Base-by-base conservation (phyloP, 139 green algal genomes). In the Pleodorina starrii region DNA sequence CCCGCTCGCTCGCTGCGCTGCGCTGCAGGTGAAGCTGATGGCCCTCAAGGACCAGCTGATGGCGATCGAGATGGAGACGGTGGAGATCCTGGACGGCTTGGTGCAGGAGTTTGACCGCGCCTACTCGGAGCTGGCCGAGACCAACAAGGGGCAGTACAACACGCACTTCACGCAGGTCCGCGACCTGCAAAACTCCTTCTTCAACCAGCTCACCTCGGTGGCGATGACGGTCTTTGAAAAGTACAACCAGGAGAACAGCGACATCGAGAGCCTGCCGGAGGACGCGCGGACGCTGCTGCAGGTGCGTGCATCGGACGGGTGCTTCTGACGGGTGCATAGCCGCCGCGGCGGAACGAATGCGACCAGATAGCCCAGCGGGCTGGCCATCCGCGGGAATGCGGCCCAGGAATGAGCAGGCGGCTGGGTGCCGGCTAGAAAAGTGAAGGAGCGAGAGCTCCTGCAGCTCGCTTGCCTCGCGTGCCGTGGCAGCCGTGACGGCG, bases 91-190 rank as follows among this genome's bases (percentile, higher is more conserved):
- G 69, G 86, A 85, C 2, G 94, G 96, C n/a, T 87, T 96, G 69
- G 71, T 96, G 81, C 87, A 91, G n/a, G 94, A 97, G 85, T 97
- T 96, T 91, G 95, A 97, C 92, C 89, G 93, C 83, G 94, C 93
- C 89, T 97, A 96, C 94, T 91, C 68, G 46, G 94, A 97, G 75
- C 90, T 97, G 25, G 92, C 93, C 14, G 95, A 97, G 60, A 63
- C 72, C 14, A 97, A 96, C 91, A 96, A 96, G 90, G 78, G 84
- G 16, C 79, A 95, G 79, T 96, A 95, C 92, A 97, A 93, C 72
- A 91, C 88, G 2, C 96, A 93, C 91, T 97, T 97, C 87, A 92
- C 92, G 25, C 92, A 95, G 89, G 94, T 96, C 38, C 94, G 95
- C 25, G 95, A 97, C 76, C 88, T 96, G 42, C 90, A 96, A 74